These are phyloP conservation scores for Pulveroboletus sp. DNA, from an alignment of 768 basidiomycete genomes.

Conservation along the genomic window DNA sequence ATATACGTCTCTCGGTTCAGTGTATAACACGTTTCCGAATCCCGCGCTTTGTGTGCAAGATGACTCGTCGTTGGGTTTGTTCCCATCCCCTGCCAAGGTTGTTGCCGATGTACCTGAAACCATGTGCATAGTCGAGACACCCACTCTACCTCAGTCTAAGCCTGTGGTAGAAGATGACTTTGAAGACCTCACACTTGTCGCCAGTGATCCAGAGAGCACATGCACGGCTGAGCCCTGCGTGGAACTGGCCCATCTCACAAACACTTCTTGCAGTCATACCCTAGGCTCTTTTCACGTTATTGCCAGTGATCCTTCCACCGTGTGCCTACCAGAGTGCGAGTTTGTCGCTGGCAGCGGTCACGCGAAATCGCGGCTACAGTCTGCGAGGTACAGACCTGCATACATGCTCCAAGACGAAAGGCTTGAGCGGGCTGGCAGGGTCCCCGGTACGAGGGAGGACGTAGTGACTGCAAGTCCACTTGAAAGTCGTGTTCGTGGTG, in stretches of 20 bases:
- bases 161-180: not conserved
- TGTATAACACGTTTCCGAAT: constrained; percentile 91
- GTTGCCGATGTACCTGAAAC: constrained; percentile 19
- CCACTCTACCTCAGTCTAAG: not conserved
- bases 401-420: constrained; percentile 73
- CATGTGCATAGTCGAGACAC: constrained; percentile 14
- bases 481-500: not conserved
- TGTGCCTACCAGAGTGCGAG: constrained; percentile 14
- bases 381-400: constrained; percentile 62
- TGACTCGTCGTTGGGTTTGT: constrained; percentile 4
- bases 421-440: constrained; percentile 69
- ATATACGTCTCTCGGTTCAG: constrained; percentile 97
- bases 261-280: not conserved
- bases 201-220: constrained; percentile 15
- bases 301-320: constrained; percentile 19
- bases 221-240: constrained; percentile 14
- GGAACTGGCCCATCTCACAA: not conserved
- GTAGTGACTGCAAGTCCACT: not conserved
- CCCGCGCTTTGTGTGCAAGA: constrained; percentile 58
- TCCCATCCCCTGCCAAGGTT: constrained; percentile 19
- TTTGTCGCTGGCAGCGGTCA: not conserved
- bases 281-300: constrained; percentile 16
- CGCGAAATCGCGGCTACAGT: not conserved
- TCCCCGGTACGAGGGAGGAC: constrained; percentile 17
- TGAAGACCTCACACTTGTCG: constrained; percentile 14